phyloP scores from a whole-genome alignment of 441 rosid genomes.

The Syzygium syzygioides region DNA sequence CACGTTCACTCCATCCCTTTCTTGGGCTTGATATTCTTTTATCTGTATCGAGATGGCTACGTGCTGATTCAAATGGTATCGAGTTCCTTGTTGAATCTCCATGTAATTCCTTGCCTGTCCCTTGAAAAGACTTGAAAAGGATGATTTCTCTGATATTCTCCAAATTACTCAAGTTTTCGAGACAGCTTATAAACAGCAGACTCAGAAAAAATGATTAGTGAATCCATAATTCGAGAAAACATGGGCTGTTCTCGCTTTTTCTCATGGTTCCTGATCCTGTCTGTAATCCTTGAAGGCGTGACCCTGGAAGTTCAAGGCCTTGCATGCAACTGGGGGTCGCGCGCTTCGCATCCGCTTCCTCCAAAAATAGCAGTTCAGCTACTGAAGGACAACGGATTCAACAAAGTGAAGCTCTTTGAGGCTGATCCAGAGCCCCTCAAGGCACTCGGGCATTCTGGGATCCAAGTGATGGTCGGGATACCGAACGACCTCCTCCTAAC shows the following conservation, averaged over 20 bases:
- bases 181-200: not conserved
- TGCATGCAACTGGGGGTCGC: constrained; percentile 81
- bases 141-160: constrained; percentile 14
- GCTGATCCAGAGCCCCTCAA: constrained; percentile 66
- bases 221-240: constrained; percentile 1
- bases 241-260: constrained; percentile 16
- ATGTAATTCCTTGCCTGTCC: constrained; percentile 34
- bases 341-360: constrained; percentile 56
- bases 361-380: constrained; percentile 56
- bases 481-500: constrained; percentile 64
- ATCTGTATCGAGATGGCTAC: not conserved
- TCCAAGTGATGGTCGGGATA: constrained; percentile 84
- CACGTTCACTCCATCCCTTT: constrained; percentile 35
- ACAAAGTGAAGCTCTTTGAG: constrained; percentile 74
- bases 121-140: constrained; percentile 11
- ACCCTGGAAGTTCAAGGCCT: constrained; percentile 29
- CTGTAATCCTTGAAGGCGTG: constrained; percentile 10
- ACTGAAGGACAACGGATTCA: constrained; percentile 67
- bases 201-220: not conserved
- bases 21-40: constrained; percentile 12
- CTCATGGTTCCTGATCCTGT: constrained; percentile 17
- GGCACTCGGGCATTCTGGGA: constrained; percentile 69
- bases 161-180: not conserved
- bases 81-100: constrained; percentile 25
- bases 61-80: constrained; percentile 27